Conservation (phyloP, 768 basidiomycete genomes). For the Ramaria rubella region DNA sequence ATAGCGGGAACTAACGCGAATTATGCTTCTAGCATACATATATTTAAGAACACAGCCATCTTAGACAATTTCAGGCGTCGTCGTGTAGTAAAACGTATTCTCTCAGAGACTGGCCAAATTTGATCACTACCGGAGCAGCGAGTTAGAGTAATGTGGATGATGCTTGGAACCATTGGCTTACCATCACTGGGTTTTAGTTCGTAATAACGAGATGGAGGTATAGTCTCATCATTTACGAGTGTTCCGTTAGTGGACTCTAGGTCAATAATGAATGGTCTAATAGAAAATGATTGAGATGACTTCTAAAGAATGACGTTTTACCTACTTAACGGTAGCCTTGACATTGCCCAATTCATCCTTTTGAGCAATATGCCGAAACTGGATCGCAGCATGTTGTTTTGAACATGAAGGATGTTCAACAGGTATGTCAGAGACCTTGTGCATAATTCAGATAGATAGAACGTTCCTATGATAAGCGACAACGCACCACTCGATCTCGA, state of each 20-base stretch:
- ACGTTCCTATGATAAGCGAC: constrained; percentile 29
- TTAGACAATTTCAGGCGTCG: constrained; percentile 54
- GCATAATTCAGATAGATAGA: not conserved
- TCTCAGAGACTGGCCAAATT: constrained; percentile 72
- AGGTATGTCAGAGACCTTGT: constrained; percentile 53
- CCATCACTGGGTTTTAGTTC: constrained; percentile 77
- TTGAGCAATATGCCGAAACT: constrained; percentile 84
- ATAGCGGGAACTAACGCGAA: no score
- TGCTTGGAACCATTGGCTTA: constrained; percentile 30
- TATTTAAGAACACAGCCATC: no score
- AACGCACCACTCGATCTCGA: constrained; percentile 73
- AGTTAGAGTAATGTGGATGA: not conserved
- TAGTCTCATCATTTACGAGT: constrained; percentile 76
- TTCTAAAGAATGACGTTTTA: constrained; percentile 14
- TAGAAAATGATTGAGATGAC: constrained; percentile 1
- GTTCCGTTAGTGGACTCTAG: constrained; percentile 98
- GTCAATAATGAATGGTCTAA: constrained; percentile 93
- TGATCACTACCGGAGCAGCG: constrained; percentile 51
- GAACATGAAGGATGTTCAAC: constrained; percentile 96
- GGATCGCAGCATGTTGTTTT: constrained; percentile 96
- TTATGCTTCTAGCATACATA: no score
- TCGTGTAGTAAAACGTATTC: constrained; percentile 87
- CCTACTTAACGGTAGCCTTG: constrained; percentile 81
- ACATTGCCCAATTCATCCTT: constrained; percentile 81
- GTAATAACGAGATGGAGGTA: constrained; percentile 83